phyloP scores from a whole-genome alignment of 768 basidiomycete genomes.

The Neoboletus subvelutipes region DNA sequence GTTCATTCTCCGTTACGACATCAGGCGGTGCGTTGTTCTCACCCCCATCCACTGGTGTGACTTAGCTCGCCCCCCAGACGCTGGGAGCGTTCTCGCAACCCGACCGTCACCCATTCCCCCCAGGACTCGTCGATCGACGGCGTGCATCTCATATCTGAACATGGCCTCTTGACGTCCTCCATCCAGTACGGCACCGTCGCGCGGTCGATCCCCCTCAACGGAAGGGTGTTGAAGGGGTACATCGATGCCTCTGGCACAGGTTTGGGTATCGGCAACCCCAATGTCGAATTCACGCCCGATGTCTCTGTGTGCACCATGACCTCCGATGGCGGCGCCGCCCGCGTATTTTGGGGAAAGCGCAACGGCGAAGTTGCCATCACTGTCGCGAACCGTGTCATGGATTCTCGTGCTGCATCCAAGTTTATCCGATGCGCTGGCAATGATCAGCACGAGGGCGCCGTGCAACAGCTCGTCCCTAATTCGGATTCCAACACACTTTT shows the following conservation, averaged over 20 bases:
- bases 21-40: constrained; percentile 46
- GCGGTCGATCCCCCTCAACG: constrained; percentile 69
- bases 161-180: constrained; percentile 60
- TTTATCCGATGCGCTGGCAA: constrained; percentile 47
- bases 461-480: constrained; percentile 58
- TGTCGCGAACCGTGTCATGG: constrained; percentile 57
- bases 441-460: constrained; percentile 64
- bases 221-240: constrained; percentile 67
- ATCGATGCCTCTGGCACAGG: constrained; percentile 62
- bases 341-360: constrained; percentile 71
- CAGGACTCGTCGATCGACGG: constrained; percentile 54
- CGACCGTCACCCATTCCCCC: constrained; percentile 63
- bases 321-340: constrained; percentile 64
- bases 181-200: constrained; percentile 68
- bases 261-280: constrained; percentile 68
- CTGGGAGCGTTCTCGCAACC: constrained; percentile 63
- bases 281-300: constrained; percentile 70
- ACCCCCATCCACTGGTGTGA: neutral
- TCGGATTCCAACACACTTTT: constrained; percentile 37
- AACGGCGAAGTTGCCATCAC: constrained; percentile 68
- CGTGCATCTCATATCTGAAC: constrained; percentile 59
- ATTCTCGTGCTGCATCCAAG: constrained; percentile 45
- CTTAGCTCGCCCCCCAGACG: constrained; percentile 44
- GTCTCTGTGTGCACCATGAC: constrained; percentile 57
- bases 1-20: constrained; percentile 55